Base-by-base conservation (phyloP, 345 rosid genomes). In the Aquilaria malaccensis region DNA sequence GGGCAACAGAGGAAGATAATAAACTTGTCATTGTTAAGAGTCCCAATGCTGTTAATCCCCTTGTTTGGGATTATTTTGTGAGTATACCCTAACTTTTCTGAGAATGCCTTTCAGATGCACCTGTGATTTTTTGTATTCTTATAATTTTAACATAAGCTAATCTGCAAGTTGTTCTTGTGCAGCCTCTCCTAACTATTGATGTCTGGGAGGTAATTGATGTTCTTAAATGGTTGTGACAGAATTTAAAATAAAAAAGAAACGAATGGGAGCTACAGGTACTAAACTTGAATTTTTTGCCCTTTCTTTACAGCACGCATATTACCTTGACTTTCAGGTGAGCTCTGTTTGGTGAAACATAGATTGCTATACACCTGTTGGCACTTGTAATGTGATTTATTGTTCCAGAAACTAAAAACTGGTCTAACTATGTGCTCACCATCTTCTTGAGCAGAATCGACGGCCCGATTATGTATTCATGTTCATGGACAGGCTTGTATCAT, bases 41-140 rank as follows among this genome's bases (percentile, higher is more conserved):
- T 73, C 91, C 98, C 10, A 84, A 87, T 68, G 97, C 98, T 32
- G 80, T 93, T n/a, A 93, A 89, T 68, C 97, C 98, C 2, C 97
- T 85, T 51, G 79, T 93, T 61, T 93, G 98, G 97, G 93, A 83
- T 68, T 85, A 85, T 74, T 82, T 69, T 56, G 98, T 93, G 70
- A 76, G 97, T 79, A 14, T 66, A 31, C 52, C 58, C 58, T 60
- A 46, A 50, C 64, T 29, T 1, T 14, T 31, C 48, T 69, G 30
- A 9, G 56, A 13, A 4, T 68, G 66, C 52, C 47, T 49, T 4
- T 58, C 55, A 46, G 6, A 9, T 32, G 7, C 50, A 13, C 47
- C 41, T 6, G 32, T 50, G 4, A 15, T 64, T 10, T 30, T 55
- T 59, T 41, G 37, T 70, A 50, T 51, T 50, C 54, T 46, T 50